Percentiles rank a stretch among this genome's conserved stretches.
Evolutionary conservation across 176 grass and related monocot genomes (phyloP).

Genomic region (Melocanna baccifera): DNA sequence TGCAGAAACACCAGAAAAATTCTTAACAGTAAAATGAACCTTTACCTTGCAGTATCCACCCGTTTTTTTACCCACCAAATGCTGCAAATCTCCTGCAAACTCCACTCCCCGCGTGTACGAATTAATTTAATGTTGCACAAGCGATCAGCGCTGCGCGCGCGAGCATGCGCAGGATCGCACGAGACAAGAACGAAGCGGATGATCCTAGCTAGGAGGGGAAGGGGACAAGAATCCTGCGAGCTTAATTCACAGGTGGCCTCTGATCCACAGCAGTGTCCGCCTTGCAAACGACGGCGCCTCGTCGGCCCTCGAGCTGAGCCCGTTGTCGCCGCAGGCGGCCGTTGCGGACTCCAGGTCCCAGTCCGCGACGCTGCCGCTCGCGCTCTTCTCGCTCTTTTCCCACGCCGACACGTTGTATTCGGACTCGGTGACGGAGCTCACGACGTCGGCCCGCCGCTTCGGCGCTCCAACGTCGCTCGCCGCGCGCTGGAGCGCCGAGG

Average conservation of each 20-base stretch:
- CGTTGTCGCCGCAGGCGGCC: neutral
- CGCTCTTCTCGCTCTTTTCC: slow-evolving; percentile 57
- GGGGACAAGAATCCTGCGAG: slow-evolving; percentile 7
- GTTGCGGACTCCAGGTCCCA: slow-evolving; percentile 62
- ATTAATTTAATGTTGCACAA: neutral
- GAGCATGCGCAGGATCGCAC: neutral
- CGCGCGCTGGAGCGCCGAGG: slow-evolving; percentile 41
- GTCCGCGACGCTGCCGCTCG: slow-evolving; percentile 52
- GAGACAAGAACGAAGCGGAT: neutral
- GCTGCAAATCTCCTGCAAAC: neutral
- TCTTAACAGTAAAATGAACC: slow-evolving; percentile 2
- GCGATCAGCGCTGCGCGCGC: neutral
- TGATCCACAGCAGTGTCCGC: slow-evolving; percentile 91
- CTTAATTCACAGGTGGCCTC: slow-evolving; percentile 41
- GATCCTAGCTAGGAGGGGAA: slow-evolving; percentile 1
- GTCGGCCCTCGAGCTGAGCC: slow-evolving; percentile 56
- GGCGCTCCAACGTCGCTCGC: slow-evolving; percentile 37
- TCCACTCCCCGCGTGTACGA: neutral
- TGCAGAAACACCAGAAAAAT: neutral
- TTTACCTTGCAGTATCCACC: slow-evolving; percentile 37
- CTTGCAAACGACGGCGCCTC: slow-evolving; percentile 91
- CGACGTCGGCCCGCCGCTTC: slow-evolving; percentile 46
- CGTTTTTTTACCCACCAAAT: neutral
- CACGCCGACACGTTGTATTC: slow-evolving; percentile 76
- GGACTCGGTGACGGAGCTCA: slow-evolving; percentile 62